phyloP scores from a whole-genome alignment of 2,329 filamentous ascomycete species.

The Fusarium azukiicola region DNA sequence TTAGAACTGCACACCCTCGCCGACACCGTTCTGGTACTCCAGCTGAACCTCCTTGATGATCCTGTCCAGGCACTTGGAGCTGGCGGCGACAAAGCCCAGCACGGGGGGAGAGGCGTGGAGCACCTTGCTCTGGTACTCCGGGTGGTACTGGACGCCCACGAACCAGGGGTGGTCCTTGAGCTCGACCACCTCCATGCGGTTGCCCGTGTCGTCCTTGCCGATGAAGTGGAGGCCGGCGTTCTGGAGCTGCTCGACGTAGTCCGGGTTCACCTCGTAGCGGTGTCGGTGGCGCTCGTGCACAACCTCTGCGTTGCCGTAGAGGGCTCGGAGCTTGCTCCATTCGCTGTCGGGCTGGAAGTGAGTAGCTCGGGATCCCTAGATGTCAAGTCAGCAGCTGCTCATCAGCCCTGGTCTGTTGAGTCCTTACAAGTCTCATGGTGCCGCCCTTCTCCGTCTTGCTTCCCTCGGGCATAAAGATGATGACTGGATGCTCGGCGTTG shows the following conservation, averaged over 20 bases:
- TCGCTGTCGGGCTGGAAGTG: constrained; percentile 88
- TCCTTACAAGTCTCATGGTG: constrained; percentile 86
- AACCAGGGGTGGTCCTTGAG: constrained; percentile 46
- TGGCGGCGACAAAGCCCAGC: neutral
- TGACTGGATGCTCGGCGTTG: constrained; percentile 82
- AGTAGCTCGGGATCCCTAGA: constrained; percentile 83
- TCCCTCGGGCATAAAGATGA: constrained; percentile 95
- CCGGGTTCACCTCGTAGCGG: constrained; percentile 94
- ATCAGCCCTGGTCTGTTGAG: no score
- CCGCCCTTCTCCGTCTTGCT: constrained; percentile 80
- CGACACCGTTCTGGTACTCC: neutral
- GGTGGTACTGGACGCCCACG: constrained; percentile 42
- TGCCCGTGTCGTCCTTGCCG: constrained; percentile 66
- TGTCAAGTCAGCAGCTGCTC: neutral
- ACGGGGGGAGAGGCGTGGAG: neutral
- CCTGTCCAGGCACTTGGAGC: neutral
- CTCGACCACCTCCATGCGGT: constrained; percentile 50
- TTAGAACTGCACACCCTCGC: neutral
- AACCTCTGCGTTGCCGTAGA: constrained; percentile 82
- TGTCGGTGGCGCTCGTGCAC: constrained; percentile 91
- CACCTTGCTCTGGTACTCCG: constrained; percentile 6
- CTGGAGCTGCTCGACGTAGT: constrained; percentile 85
- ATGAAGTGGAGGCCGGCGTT: constrained; percentile 79
- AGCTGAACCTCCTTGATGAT: constrained; percentile 8
- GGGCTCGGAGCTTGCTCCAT: constrained; percentile 87